Conservation (phyloP, 2,329 filamentous ascomycete genomes). For the Pezicula carpinea region DNA sequence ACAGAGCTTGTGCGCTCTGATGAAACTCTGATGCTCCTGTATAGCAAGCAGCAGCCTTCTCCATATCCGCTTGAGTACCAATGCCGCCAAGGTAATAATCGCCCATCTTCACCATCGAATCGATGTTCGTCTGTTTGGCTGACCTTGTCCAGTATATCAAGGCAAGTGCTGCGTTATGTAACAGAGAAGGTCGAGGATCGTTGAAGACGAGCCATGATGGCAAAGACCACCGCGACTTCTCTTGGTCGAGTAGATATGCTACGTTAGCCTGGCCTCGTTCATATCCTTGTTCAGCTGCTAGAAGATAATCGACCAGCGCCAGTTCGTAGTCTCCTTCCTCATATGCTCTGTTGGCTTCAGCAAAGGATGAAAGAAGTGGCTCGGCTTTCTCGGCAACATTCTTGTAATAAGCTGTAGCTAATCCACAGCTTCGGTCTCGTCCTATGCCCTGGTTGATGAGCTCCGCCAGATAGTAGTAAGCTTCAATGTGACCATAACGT, state of each 20-base stretch:
- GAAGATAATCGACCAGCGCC: slow-evolving; percentile 62
- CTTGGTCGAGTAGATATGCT: slow-evolving; percentile 64
- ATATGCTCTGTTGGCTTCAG: slow-evolving; percentile 63
- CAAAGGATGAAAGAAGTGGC: slow-evolving; percentile 54
- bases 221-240: slow-evolving; percentile 48
- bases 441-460: slow-evolving; percentile 62
- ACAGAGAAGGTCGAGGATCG: slow-evolving; percentile 34
- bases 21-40: slow-evolving; percentile 86
- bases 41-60: slow-evolving; percentile 92
- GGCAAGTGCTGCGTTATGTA: slow-evolving; percentile 48
- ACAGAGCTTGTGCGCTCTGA: slow-evolving; percentile 90
- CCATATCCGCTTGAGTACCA: slow-evolving; percentile 64
- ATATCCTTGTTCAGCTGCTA: slow-evolving; percentile 71
- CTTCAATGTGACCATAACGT: slow-evolving; percentile 64
- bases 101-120: slow-evolving; percentile 95
- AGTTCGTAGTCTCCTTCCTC: slow-evolving; percentile 58
- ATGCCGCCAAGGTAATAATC: slow-evolving; percentile 91
- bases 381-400: slow-evolving; percentile 55
- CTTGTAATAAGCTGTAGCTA: slow-evolving; percentile 66
- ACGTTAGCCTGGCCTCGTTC: slow-evolving; percentile 69
- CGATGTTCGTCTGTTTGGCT: slow-evolving; percentile 86
- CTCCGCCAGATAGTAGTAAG: slow-evolving; percentile 69
- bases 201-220: slow-evolving; percentile 30
- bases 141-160: slow-evolving; percentile 95
- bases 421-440: slow-evolving; percentile 59